A percentile compares a stretch with the other conserved stretches of the same genome.
Conservation (phyloP, 2,329 filamentous ascomycete species). For the Teratosphaeria gauchensis region DNA sequence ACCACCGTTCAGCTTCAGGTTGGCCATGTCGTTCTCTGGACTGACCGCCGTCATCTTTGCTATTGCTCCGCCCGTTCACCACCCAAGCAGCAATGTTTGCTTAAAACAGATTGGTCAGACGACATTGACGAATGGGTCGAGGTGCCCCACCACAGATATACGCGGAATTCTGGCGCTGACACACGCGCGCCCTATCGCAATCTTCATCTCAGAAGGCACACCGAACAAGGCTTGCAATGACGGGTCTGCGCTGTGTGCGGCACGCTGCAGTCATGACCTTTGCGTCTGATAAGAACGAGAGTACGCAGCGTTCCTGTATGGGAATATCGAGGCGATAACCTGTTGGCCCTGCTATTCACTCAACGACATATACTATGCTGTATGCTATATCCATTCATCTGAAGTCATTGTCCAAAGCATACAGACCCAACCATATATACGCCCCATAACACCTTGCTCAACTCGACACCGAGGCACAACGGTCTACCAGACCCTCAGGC, state of each 20-base stretch:
- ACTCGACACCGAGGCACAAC: neutral
- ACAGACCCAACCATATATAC: neutral
- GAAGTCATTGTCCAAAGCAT: neutral
- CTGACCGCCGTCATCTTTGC: conserved; percentile 22
- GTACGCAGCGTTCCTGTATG: too few relatives aligned
- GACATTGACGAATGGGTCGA: neutral
- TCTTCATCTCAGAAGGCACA: too few relatives aligned
- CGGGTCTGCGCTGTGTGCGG: too few relatives aligned
- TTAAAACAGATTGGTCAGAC: neutral
- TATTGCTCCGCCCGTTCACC: neutral
- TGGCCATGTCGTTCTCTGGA: conserved; percentile 17
- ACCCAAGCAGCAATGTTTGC: neutral
- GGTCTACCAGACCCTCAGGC: neutral
- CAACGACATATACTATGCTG: neutral
- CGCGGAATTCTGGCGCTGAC: neutral
- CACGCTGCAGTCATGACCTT: too few relatives aligned
- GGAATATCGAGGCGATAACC: too few relatives aligned
- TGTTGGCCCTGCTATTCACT: too few relatives aligned
- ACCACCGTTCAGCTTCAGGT: conserved; percentile 14
- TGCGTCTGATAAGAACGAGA: too few relatives aligned
- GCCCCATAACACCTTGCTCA: neutral
- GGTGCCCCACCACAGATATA: neutral
- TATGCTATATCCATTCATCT: neutral
- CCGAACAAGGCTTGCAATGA: too few relatives aligned
- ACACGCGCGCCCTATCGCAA: too few relatives aligned